Conservation (phyloP, 2,329 filamentous ascomycete genomes). For the Fusarium verticillioides region DNA sequence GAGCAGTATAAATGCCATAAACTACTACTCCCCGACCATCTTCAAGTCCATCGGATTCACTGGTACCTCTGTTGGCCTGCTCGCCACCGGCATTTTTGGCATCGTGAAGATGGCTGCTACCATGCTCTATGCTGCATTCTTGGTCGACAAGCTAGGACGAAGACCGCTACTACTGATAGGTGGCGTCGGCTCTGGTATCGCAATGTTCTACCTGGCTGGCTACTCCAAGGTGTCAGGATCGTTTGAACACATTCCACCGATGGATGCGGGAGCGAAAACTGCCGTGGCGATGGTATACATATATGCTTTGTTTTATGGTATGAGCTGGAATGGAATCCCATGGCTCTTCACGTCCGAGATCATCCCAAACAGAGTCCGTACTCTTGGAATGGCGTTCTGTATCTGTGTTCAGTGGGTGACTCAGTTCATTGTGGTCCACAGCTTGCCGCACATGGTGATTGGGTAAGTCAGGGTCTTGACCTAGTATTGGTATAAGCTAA, state of each 20-base stretch:
- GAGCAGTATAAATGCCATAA: background rate
- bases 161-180: background rate
- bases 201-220: background rate
- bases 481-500: background rate
- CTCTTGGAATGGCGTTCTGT: background rate
- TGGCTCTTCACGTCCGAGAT: background rate
- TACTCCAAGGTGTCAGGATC: background rate
- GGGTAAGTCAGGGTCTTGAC: background rate
- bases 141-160: background rate
- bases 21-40: background rate
- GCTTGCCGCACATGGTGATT: background rate
- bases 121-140: background rate
- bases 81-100: background rate
- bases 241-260: background rate
- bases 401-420: background rate
- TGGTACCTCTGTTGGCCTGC: background rate
- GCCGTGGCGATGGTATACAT: background rate
- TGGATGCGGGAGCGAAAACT: background rate
- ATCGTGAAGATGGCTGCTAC: background rate
- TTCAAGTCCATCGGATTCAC: background rate
- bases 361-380: background rate
- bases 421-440: background rate
- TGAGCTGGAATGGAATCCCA: background rate
- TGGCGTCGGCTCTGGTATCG: background rate
- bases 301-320: background rate